A percentile compares a stretch with the other conserved stretches of the same genome.
Conservation (phyloP, 2,329 filamentous ascomycete genomes). For the Septoria linicola region DNA sequence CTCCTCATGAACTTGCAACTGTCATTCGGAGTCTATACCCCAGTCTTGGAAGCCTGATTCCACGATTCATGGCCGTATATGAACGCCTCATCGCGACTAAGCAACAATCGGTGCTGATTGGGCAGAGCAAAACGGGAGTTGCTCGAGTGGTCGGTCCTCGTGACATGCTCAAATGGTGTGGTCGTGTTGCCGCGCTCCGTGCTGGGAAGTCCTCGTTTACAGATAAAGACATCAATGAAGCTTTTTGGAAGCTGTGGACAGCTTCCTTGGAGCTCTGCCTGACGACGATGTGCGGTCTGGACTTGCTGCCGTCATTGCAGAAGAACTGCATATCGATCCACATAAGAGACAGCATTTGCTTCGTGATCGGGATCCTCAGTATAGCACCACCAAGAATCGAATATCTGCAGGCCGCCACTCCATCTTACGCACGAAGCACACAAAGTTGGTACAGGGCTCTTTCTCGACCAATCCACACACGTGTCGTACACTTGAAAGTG, state of each 20-base stretch:
- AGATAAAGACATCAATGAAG: conserved; percentile 72
- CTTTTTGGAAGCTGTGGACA: conserved; percentile 94
- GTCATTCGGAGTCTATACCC: conserved; percentile 73
- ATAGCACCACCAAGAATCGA: conserved; percentile 50
- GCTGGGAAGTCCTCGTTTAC: conserved; percentile 60
- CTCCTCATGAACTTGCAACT: conserved; percentile 67
- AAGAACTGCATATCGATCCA: conserved; percentile 82
- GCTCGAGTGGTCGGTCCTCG: conserved; percentile 65
- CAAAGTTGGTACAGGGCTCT: conserved; percentile 48
- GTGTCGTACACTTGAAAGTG: conserved; percentile 80
- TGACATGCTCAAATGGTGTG: conserved; percentile 90
- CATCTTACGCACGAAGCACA: conserved; percentile 25
- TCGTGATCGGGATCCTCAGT: conserved; percentile 66
- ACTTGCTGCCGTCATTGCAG: conserved; percentile 70
- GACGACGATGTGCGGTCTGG: conserved; percentile 60
- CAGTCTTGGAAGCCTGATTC: conserved; percentile 59
- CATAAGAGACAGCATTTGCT: conserved; percentile 79
- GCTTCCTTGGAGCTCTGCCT: conserved; percentile 79
- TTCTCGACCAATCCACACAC: conserved; percentile 91
- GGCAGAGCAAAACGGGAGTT: conserved; percentile 54
- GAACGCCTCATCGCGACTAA: conserved; percentile 44
- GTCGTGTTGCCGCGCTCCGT: conserved; percentile 68
- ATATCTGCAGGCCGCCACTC: conserved; percentile 36
- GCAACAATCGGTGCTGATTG: conserved; percentile 41
- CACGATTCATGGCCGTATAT: conserved; percentile 59